Evolutionary conservation across 1,284 basidiomycete species (phyloP).

Genomic region (Phylloporus sp.): DNA sequence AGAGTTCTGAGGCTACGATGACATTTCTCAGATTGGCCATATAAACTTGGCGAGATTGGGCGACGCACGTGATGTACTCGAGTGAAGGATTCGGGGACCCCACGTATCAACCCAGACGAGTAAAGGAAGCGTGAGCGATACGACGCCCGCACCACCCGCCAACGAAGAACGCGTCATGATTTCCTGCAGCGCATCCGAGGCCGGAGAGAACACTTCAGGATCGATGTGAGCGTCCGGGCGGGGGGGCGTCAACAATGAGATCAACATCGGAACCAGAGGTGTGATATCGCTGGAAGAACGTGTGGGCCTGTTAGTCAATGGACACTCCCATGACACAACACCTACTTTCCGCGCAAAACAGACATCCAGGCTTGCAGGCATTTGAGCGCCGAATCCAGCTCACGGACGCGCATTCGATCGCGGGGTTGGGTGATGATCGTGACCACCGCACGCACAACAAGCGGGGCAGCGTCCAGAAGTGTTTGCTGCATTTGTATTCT

Average conservation of each 20-base stretch:
- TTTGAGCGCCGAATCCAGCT: slow-evolving; percentile 72
- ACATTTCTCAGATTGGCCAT: slow-evolving; percentile 18
- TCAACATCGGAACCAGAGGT: slow-evolving; percentile 63
- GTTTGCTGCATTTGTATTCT: slow-evolving; percentile 68
- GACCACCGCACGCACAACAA: slow-evolving; percentile 72
- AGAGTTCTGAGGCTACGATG: slow-evolving; percentile 55
- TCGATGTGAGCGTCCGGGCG: slow-evolving; percentile 39
- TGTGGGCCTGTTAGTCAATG: background rate
- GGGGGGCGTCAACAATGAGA: slow-evolving; percentile 58
- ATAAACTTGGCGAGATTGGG: background rate
- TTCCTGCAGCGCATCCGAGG: slow-evolving; percentile 77
- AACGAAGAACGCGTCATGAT: slow-evolving; percentile 76
- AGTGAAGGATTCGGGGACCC: slow-evolving; percentile 57
- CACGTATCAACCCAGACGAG: slow-evolving; percentile 71
- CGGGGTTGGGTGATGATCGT: slow-evolving; percentile 49
- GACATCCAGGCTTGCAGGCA: slow-evolving; percentile 85
- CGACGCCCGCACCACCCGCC: slow-evolving; percentile 70
- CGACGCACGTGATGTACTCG: slow-evolving; percentile 46
- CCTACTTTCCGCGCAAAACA: slow-evolving; percentile 69
- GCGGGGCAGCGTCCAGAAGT: slow-evolving; percentile 63
- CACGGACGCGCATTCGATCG: slow-evolving; percentile 32
- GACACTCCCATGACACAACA: background rate
- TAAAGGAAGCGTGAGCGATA: slow-evolving; percentile 80
- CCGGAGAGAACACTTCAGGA: slow-evolving; percentile 59
- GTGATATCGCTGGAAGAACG: slow-evolving; percentile 55